Evolutionary conservation across 371 early-diverging fungal species (phyloP).

Genomic region (Dinochytrium kinnereticum): DNA sequence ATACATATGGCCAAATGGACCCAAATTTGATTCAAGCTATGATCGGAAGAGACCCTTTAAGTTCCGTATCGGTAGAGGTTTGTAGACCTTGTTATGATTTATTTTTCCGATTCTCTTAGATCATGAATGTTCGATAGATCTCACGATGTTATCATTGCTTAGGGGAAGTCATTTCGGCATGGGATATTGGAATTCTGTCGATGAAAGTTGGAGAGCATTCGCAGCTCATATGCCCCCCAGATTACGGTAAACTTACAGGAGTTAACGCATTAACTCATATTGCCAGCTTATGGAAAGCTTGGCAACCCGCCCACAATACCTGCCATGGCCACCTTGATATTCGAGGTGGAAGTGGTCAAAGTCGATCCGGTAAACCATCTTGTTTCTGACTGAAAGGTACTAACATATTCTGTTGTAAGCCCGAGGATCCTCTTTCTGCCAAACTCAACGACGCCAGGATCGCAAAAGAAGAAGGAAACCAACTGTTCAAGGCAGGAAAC

Average conservation of each 20-base stretch:
- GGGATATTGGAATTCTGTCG: constrained; percentile 65
- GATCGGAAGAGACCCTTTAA: constrained; percentile 32
- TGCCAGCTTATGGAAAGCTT: constrained; percentile 49
- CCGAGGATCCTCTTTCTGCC: constrained; percentile 35
- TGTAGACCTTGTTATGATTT: too few relatives aligned
- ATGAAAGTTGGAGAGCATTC: constrained; percentile 66
- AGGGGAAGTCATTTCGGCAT: constrained; percentile 88
- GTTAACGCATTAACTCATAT: neutral
- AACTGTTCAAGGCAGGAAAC: constrained; percentile 31
- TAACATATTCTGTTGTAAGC: constrained; percentile 9
- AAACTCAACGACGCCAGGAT: constrained; percentile 36
- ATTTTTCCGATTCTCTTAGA: too few relatives aligned
- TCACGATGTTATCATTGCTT: too few relatives aligned
- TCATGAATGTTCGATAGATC: too few relatives aligned
- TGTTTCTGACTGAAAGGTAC: neutral
- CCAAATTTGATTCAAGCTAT: constrained; percentile 37
- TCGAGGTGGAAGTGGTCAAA: constrained; percentile 51
- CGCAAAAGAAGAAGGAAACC: constrained; percentile 44
- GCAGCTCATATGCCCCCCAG: constrained; percentile 38
- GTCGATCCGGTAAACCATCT: constrained; percentile 14
- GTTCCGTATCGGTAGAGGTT: constrained; percentile 32
- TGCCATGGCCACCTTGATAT: constrained; percentile 52
- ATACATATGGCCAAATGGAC: constrained; percentile 27
- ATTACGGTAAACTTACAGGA: constrained; percentile 51
- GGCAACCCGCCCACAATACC: constrained; percentile 54